A percentile compares a stretch with the other conserved stretches of the same genome.
These are phyloP conservation scores for Pulveroboletus sp. DNA, from an alignment of 768 basidiomycete genomes.

Conservation along the genomic window DNA sequence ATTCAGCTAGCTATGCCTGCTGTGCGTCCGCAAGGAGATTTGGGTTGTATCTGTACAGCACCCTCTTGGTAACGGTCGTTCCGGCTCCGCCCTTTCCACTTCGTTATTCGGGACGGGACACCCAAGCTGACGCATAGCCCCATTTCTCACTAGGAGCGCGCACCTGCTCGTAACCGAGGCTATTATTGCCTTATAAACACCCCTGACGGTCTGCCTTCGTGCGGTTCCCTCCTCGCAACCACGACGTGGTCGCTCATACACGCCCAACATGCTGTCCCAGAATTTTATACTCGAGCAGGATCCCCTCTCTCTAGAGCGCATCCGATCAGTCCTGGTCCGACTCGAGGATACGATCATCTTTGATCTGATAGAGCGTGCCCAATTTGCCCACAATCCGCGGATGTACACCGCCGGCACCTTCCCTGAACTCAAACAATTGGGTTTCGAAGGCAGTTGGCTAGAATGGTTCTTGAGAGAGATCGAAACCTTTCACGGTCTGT, in stretches of 20 bases:
- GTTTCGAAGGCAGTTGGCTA: conserved; percentile 86
- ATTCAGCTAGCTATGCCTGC: background rate
- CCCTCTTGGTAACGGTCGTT: too few relatives aligned
- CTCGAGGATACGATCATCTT: conserved; percentile 99
- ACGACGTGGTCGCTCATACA: conserved; percentile 10
- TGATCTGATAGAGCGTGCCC: conserved; percentile 91
- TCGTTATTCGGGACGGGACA: background rate
- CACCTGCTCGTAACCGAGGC: background rate
- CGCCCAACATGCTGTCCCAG: conserved; percentile 43
- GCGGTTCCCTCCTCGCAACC: background rate
- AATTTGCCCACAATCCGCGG: conserved; percentile 88
- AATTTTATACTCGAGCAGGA: conserved; percentile 70
- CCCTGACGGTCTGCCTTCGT: background rate
- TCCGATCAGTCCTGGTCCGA: conserved; percentile 79
- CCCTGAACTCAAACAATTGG: conserved; percentile 65
- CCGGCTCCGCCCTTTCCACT: too few relatives aligned
- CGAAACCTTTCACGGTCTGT: conserved; percentile 90
- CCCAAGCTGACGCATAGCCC: too few relatives aligned
- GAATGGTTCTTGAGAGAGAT: conserved; percentile 98
- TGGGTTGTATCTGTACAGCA: too few relatives aligned
- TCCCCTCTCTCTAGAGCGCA: conserved; percentile 83
- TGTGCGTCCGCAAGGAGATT: too few relatives aligned
- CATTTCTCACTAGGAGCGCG: too few relatives aligned
- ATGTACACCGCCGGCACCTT: conserved; percentile 84
- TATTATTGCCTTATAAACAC: conserved; percentile 13